Evolutionary conservation across 768 basidiomycete genomes (phyloP), one percentile per base, ranked within the genome.

Genomic region (Hortiboletus flavorubellus): DNA sequence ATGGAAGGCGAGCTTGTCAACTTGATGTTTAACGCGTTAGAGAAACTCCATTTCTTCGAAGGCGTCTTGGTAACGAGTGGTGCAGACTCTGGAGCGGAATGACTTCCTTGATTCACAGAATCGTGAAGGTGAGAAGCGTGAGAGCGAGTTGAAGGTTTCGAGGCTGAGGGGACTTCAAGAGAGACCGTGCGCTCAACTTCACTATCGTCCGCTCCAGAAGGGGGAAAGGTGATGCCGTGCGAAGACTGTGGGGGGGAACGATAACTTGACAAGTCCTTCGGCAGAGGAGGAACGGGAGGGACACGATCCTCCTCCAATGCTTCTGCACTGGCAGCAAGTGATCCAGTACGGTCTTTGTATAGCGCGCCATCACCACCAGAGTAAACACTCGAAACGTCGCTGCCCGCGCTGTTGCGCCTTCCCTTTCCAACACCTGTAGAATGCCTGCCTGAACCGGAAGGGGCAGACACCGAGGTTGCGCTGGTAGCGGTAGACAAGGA

Each of bases 11-110:
- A 86, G 54, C 80, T 80, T 14, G 85, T 80, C 48, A 91, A 71
- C 66, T 82, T 90, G 69, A 89, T 80, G 60, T 89, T 91, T 5
- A 94, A 74, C 23, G 89, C 90, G 59, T 81, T 87, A n/a, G 90
- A 89, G 69, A 95, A 89, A 68, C 92, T 94, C 93, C 93, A 95
- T 72, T 95, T 95, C 80, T 93, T 94, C n/a, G 89, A 91, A 34
- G 92, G 91, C 3, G 89, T 89, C 74, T 89, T 90, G 49, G 79
- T 75, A 41, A 79, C 74, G 15, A 74, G 65, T 39, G 84, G 77
- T 14, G 65, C 60, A 52, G 78, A 72, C 54, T 82, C 79, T 31
- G 76, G 69, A 50, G 73, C 61, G 68, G 72, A 59, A 53, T 66
- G 69, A 73, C 76, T 65, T 61, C 68, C 65, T 68, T 62, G 62